phyloP scores from a whole-genome alignment of 75 land plant species.

The Cunninghamia lanceolata region DNA sequence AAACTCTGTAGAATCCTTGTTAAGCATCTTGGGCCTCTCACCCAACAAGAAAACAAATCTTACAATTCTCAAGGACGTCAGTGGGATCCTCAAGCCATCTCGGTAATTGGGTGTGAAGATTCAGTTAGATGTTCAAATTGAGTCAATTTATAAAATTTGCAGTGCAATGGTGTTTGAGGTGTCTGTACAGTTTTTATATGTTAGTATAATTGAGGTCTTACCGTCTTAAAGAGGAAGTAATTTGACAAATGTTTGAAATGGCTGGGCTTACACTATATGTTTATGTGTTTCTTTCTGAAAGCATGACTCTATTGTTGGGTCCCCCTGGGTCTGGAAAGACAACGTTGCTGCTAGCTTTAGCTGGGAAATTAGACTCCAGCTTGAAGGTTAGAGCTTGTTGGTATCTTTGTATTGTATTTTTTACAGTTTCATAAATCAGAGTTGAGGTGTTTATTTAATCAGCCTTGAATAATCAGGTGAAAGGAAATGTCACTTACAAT shows the following conservation, averaged over 20 bases:
- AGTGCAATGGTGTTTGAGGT: too few relatives aligned
- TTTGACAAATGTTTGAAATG: neutral
- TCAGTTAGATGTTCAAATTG: neutral
- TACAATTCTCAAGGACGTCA: constrained; percentile 64
- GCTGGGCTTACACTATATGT: neutral
- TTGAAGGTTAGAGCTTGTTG: constrained; percentile 44
- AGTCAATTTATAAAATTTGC: neutral
- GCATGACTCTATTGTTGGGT: constrained; percentile 80
- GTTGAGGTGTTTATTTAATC: neutral
- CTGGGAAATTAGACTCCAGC: constrained; percentile 69
- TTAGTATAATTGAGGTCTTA: too few relatives aligned
- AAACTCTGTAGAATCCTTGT: constrained; percentile 45
- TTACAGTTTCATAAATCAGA: neutral
- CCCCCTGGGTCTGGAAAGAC: constrained; percentile 91
- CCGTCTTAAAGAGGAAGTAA: neutral
- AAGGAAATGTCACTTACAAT: constrained; percentile 73
- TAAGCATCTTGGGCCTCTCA: constrained; percentile 46
- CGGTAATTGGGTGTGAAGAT: constrained; percentile 30
- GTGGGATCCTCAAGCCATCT: constrained; percentile 75
- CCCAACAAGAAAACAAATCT: constrained; percentile 51
- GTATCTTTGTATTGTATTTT: neutral
- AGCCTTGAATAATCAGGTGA: constrained; percentile 29
- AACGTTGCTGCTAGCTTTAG: constrained; percentile 68
- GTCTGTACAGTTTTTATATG: too few relatives aligned
- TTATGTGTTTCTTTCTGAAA: constrained; percentile 11